Percentiles rank a stretch among this genome's conserved stretches.
phyloP scores from a whole-genome alignment of 177 flowering plant species.

The Tripterygium wilfordii region DNA sequence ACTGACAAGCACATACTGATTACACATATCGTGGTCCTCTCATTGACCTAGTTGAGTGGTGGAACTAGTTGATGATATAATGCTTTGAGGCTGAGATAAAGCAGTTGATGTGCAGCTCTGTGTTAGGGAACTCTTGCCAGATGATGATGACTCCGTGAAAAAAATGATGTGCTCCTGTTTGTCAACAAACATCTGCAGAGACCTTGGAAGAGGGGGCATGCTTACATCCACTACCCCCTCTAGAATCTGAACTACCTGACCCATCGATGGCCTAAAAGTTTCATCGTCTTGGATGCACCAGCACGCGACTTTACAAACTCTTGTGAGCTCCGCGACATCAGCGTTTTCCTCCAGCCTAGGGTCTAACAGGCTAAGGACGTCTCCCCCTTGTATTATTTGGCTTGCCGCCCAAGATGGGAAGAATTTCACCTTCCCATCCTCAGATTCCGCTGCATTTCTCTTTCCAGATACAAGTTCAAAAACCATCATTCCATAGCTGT shows the following conservation, averaged over 20 bases:
- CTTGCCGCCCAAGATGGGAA: conserved; percentile 46
- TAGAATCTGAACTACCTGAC: conserved; percentile 57
- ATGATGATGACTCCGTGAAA: no score
- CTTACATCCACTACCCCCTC: conserved; percentile 46
- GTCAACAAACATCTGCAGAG: conserved; percentile 28
- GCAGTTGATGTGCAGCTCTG: no score
- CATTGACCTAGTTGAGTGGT: no score
- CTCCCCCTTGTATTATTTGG: conserved; percentile 19
- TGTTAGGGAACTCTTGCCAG: no score
- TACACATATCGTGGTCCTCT: no score
- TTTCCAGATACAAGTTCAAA: conserved; percentile 41
- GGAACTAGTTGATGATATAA: no score
- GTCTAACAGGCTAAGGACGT: conserved; percentile 28
- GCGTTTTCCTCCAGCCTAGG: conserved; percentile 23
- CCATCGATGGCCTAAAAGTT: conserved; percentile 49
- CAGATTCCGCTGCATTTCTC: conserved; percentile 32
- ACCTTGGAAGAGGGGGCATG: conserved; percentile 37
- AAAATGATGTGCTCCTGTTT: conserved; percentile 18
- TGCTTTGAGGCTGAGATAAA: no score
- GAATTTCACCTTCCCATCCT: conserved; percentile 29
- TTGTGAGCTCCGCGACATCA: conserved; percentile 30
- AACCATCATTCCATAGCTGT: conserved; percentile 55
- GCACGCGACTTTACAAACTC: conserved; percentile 36
- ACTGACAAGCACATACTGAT: no score
- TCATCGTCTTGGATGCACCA: conserved; percentile 62